Evolutionary conservation across 176 grass and related monocot species (phyloP).

Genomic region (Poa annua): DNA sequence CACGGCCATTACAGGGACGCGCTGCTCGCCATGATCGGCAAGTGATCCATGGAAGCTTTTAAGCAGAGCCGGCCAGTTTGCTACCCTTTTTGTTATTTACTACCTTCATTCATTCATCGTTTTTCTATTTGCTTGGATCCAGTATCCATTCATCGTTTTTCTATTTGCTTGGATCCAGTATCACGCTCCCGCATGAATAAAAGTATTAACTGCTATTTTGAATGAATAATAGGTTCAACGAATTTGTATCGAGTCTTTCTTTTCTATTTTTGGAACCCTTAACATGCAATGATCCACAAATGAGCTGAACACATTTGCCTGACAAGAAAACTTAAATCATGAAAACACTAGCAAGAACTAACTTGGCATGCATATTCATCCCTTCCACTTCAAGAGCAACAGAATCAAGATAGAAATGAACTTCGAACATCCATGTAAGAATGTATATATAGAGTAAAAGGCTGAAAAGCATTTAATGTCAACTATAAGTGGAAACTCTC

Average conservation of each 20-base stretch:
- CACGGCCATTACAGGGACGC: conserved; percentile 80
- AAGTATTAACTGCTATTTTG: not conserved
- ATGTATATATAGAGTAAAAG: too few relatives aligned
- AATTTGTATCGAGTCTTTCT: not conserved
- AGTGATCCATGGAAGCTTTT: conserved; percentile 30
- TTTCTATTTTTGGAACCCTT: not conserved
- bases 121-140: too few relatives aligned
- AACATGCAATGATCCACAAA: not conserved
- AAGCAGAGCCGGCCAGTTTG: not conserved
- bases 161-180: too few relatives aligned
- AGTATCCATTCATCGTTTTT: not conserved
- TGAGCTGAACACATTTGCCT: not conserved
- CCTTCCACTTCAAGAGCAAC: too few relatives aligned
- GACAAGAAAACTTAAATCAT: not conserved
- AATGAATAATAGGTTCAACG: not conserved
- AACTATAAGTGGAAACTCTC: too few relatives aligned
- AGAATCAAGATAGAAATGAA: too few relatives aligned
- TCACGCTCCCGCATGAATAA: too few relatives aligned
- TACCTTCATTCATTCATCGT: not conserved
- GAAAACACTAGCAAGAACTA: too few relatives aligned
- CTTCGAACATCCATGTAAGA: too few relatives aligned
- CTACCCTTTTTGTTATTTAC: not conserved
- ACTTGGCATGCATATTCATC: too few relatives aligned
- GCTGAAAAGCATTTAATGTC: too few relatives aligned
- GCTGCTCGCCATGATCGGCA: conserved; percentile 71